Conservation (phyloP, 768 basidiomycete species). For the Pholiota conissans region DNA sequence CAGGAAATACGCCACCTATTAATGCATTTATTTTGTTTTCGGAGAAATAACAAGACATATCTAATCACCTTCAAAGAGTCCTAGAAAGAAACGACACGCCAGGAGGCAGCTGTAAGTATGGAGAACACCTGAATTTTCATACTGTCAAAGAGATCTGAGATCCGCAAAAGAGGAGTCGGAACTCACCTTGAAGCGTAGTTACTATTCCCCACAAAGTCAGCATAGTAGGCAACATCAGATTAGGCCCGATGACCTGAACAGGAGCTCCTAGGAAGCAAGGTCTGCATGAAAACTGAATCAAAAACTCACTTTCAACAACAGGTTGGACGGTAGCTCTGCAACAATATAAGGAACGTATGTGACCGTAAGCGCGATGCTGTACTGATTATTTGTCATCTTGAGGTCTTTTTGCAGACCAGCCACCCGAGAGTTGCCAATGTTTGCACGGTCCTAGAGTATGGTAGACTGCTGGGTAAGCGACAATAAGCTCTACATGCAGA, state of each 20-base stretch:
- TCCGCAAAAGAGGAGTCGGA: too few relatives aligned
- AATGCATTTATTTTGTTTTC: too few relatives aligned
- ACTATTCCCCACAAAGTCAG: background rate
- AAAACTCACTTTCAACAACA: background rate
- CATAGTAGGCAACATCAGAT: background rate
- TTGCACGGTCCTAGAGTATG: slow-evolving; percentile 3
- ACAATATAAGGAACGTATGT: background rate
- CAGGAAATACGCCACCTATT: background rate
- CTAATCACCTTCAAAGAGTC: background rate
- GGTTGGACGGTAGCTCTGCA: background rate
- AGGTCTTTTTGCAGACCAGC: slow-evolving; percentile 27
- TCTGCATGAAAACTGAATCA: too few relatives aligned
- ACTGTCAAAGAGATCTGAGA: too few relatives aligned
- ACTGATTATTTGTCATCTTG: slow-evolving; percentile 18
- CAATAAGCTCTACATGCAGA: too few relatives aligned
- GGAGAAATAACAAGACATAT: too few relatives aligned
- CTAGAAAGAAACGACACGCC: background rate
- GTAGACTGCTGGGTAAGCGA: too few relatives aligned
- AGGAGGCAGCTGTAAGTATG: background rate
- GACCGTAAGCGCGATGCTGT: slow-evolving; percentile 24
- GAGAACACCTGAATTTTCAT: background rate
- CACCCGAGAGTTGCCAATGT: slow-evolving; percentile 33
- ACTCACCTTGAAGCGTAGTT: background rate
- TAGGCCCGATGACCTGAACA: background rate
- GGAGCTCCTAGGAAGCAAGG: background rate